Percentiles rank a stretch among this genome's conserved stretches.
These are phyloP conservation scores for Epichloe baconii DNA, from an alignment of 2,329 filamentous ascomycete genomes.

Conservation along the genomic window DNA sequence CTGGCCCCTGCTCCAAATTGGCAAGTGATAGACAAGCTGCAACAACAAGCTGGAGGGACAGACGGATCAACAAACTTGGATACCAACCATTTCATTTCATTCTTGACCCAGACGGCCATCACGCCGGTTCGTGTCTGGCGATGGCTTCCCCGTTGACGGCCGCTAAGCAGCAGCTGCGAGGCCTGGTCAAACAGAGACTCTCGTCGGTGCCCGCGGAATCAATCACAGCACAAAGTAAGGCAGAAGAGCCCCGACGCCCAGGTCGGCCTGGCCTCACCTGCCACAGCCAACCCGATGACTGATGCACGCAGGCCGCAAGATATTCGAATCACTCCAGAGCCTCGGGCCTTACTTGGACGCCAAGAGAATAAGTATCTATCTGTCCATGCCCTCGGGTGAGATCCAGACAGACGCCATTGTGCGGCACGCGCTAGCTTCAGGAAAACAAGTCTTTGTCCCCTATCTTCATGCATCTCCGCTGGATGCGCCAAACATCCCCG, in stretches of 20 bases:
- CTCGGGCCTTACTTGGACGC: constrained; percentile 67
- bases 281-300: background rate
- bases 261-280: background rate
- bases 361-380: constrained; percentile 66
- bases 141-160: constrained; percentile 16
- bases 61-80: background rate
- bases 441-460: constrained; percentile 84
- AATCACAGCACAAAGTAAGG: constrained; percentile 57
- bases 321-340: constrained; percentile 50
- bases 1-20: too few relatives aligned
- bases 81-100: too few relatives aligned
- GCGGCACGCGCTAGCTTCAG: constrained; percentile 58
- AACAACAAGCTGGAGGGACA: background rate
- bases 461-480: constrained; percentile 59
- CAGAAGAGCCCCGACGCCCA: background rate
- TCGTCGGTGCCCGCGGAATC: constrained; percentile 47
- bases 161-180: constrained; percentile 66
- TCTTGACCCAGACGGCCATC: background rate
- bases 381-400: constrained; percentile 85
- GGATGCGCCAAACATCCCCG: constrained; percentile 38
- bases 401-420: constrained; percentile 76
- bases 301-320: constrained; percentile 43
- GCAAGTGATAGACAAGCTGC: background rate
- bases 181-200: constrained; percentile 54
- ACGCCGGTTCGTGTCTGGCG: background rate